These are phyloP conservation scores for Paramecium sonneborni DNA, from an alignment of 73 alveolate species.

Conservation along the genomic window DNA sequence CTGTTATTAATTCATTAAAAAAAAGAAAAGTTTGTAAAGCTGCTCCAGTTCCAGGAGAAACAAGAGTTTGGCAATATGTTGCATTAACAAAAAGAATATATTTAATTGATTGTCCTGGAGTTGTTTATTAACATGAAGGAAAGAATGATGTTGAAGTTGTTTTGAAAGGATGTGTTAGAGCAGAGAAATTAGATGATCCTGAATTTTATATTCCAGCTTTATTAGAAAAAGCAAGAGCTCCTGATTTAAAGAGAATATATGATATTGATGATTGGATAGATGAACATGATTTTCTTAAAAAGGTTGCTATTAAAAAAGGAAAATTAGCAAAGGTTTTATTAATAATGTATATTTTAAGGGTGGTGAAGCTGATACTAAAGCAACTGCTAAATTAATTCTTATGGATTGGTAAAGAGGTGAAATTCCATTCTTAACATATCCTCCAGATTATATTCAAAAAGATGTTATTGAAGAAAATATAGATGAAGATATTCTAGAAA, in stretches of 20 bases:
- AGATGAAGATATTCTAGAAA: background rate
- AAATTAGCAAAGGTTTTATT: constrained; percentile 94
- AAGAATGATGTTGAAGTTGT: constrained; percentile 86
- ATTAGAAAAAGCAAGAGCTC: constrained; percentile 77
- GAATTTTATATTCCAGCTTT: constrained; percentile 93
- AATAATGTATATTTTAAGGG: constrained; percentile 68
- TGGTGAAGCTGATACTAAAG: constrained; percentile 96
- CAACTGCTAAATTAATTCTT: constrained; percentile 95
- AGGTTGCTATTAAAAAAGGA: constrained; percentile 96
- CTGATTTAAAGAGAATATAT: constrained; percentile 78
- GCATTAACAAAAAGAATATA: constrained; percentile 98
- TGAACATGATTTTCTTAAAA: constrained; percentile 94
- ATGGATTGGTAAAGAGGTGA: constrained; percentile 99
- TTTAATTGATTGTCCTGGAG: constrained; percentile 99
- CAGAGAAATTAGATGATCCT: constrained; percentile 98
- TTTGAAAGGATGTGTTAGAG: constrained; percentile 98
- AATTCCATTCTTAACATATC: constrained; percentile 95
- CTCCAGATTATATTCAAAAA: constrained; percentile 77
- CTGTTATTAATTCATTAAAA: constrained; percentile 98
- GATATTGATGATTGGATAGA: constrained; percentile 94
- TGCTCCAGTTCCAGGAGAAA: constrained; percentile 99
- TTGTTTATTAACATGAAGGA: constrained; percentile 97
- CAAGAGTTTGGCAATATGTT: constrained; percentile 99
- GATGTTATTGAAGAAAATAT: background rate
- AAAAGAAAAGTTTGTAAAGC: constrained; percentile 94